phyloP scores from a whole-genome alignment of 139 green algal genomes.

The Chlorella sorokiniana region DNA sequence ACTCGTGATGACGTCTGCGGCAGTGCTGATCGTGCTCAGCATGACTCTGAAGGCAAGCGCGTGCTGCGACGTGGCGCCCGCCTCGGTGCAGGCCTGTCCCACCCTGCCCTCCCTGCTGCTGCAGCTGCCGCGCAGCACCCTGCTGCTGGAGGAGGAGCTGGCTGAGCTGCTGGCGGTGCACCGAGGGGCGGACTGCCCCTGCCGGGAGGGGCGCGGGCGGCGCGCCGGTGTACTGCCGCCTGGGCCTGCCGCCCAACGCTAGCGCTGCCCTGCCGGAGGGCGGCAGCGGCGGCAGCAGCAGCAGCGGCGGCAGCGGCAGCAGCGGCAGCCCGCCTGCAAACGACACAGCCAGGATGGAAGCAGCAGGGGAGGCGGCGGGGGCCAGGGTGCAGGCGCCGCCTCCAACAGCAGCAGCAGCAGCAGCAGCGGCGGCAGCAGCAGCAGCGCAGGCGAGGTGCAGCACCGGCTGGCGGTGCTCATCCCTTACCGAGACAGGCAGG shows the following conservation, averaged over 20 bases:
- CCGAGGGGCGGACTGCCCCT: not conserved
- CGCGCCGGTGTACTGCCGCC: conserved; percentile 3
- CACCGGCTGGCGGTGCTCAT: conserved; percentile 50
- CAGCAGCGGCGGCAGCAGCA: not conserved
- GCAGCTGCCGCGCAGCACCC: conserved; percentile 7
- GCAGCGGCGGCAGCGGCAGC: not conserved
- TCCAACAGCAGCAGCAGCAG: not conserved
- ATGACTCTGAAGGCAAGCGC: not conserved
- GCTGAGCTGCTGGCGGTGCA: not conserved
- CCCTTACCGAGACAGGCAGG: conserved; percentile 39
- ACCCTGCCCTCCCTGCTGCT: not conserved
- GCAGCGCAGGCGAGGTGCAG: not conserved
- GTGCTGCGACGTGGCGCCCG: not conserved
- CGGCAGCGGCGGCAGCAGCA: not conserved
- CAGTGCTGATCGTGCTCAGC: too few species aligned
- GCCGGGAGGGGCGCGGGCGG: not conserved
- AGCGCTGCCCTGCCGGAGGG: not conserved
- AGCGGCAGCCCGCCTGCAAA: not conserved
- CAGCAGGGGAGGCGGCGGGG: not conserved
- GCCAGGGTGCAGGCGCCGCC: too few species aligned
- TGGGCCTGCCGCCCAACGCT: not conserved
- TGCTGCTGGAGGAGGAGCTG: conserved; percentile 18
- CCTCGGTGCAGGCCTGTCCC: not conserved
- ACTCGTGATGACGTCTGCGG: too few species aligned
- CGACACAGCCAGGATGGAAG: not conserved